Base-by-base conservation (phyloP, 139 green algal species). In the Coelastrella sp. region DNA sequence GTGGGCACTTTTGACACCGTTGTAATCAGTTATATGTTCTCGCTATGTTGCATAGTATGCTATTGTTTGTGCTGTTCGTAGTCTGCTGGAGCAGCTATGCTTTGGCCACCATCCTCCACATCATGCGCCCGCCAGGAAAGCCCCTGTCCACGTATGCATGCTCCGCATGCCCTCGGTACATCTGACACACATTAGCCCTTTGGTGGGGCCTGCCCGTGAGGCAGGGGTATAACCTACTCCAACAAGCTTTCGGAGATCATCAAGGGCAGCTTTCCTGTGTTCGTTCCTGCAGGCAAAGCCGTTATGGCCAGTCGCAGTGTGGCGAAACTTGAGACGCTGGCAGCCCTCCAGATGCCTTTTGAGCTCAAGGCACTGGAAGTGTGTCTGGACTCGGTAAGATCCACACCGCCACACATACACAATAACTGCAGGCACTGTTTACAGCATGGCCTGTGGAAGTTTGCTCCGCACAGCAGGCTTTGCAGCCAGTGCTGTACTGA, bases 301-400 rank as follows among this genome's bases (percentile, higher is more conserved):
- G 57, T 89, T 4, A 60, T 73, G 58, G 32, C 56, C 14, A 87
- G 61, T 54, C 76, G 77, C 68, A 88, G 68, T 64, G 56, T 47
- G 0, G 88, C 80, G 0, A 83, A 88, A 71, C 88, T 91, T 58
- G 80, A 91, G 75, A 74, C 22, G 4, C 89, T 90, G 47, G 76
- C 68, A 0, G 56, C 17, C 4, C 84, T 88, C 66, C 66, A 90
- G 78, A 92, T 94, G 89, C 92, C 93, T 0, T 95, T 95, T 84
- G 93, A 95, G 81, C 92, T 95, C 16, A 89, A 92, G 47, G 90
- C 93, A n/a, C 88, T 95, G 78, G 93, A 95, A 66, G 92, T 94
- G 59, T 94, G 91, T 80, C 90, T 95, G 78, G 93, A 95, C 75
- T 90, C 87, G 58, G 91, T 93, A 57, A 88, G 90, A 64, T 59